Percentiles rank a stretch among this genome's conserved stretches.
phyloP scores from a whole-genome alignment of 2,329 filamentous ascomycete species.

The Alternaria infectoria region DNA sequence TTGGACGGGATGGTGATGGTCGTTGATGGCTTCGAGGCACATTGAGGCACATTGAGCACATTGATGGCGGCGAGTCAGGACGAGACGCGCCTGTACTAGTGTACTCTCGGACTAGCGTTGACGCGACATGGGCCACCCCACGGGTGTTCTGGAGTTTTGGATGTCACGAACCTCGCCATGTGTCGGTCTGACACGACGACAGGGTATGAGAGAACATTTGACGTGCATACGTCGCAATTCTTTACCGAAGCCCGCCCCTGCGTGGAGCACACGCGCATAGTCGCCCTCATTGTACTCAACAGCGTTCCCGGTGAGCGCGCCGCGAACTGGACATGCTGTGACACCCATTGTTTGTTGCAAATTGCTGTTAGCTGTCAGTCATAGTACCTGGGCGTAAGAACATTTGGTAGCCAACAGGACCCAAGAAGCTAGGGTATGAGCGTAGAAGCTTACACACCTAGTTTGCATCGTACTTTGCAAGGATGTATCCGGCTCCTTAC shows the following conservation, averaged over 20 bases:
- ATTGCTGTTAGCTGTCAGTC: not conserved
- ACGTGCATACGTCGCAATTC: not conserved
- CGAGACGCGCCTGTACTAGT: not conserved
- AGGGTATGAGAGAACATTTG: not conserved
- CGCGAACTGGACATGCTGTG: not conserved
- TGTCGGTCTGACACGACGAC: not conserved
- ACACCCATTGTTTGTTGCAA: not conserved
- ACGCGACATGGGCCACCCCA: not conserved
- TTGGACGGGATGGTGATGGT: constrained; percentile 3
- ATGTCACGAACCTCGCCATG: not conserved
- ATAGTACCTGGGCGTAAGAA: not conserved
- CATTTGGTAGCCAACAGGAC: not conserved
- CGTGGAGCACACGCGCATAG: not conserved
- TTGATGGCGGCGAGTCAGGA: constrained; percentile 12
- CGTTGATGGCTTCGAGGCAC: not conserved
- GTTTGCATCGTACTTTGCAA: not conserved
- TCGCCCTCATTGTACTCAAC: not conserved
- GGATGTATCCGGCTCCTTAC: not conserved
- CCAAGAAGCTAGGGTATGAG: not conserved
- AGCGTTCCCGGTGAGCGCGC: not conserved
- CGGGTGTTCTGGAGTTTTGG: not conserved
- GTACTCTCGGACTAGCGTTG: not conserved
- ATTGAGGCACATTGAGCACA: constrained; percentile 28
- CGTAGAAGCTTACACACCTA: not conserved
- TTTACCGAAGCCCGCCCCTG: not conserved